These are phyloP conservation scores for Geosiphon pyriformis DNA, from an alignment of 192 early-diverging fungal genomes.

Conservation along the genomic window DNA sequence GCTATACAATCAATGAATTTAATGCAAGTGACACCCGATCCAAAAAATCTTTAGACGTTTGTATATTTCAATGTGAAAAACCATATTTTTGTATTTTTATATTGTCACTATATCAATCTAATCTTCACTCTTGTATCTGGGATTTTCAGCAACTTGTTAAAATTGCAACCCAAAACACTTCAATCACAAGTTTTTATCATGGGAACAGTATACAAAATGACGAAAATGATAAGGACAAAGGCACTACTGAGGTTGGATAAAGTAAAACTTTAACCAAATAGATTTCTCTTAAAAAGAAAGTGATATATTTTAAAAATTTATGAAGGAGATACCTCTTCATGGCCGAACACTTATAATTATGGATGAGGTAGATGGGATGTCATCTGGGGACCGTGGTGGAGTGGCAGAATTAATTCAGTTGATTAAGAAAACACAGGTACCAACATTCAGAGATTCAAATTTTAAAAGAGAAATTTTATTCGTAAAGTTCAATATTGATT, in stretches of 20 bases:
- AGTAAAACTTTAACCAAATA: no score
- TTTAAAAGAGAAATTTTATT: no score
- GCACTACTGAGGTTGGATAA: neutral
- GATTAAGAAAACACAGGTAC: conserved; percentile 82
- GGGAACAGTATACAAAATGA: neutral
- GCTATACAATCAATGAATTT: conserved; percentile 85
- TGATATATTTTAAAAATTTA: no score
- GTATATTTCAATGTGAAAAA: no score
- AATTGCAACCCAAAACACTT: conserved; percentile 48
- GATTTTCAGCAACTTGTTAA: no score
- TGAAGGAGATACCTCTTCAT: no score
- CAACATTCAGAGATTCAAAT: no score
- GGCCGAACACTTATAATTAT: conserved; percentile 75
- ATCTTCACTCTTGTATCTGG: no score
- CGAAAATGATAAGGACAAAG: neutral
- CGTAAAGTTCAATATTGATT: no score
- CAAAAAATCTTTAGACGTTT: conserved; percentile 78
- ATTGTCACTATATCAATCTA: no score
- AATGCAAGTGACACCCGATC: conserved; percentile 96
- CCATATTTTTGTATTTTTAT: no score
- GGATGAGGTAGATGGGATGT: conserved; percentile 99
- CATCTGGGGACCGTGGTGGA: conserved; percentile 93
- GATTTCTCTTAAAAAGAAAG: no score
- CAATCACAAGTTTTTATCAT: conserved; percentile 50
- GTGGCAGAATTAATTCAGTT: conserved; percentile 78